Conservation (phyloP, 495 filamentous ascomycete genomes). For the Xylaria cubensis region DNA sequence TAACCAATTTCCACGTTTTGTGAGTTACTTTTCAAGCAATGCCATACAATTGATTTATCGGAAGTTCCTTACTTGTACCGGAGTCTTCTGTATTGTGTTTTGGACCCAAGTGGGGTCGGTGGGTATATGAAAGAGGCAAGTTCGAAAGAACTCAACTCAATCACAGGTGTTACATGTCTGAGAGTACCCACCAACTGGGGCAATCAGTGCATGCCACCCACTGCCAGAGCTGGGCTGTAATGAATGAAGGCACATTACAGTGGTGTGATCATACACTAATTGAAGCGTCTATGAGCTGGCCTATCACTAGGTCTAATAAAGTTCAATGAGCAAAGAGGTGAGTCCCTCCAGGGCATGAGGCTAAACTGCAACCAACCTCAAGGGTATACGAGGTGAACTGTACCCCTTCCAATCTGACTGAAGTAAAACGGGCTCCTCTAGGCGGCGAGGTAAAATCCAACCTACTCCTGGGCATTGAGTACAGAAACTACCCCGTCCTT, state of each 20-base stretch:
- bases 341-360: background rate
- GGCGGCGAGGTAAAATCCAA: background rate
- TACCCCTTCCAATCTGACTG: background rate
- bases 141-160: background rate
- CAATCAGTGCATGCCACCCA: background rate
- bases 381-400: slow-evolving; percentile 1
- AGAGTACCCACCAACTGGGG: background rate
- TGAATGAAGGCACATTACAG: too few species aligned
- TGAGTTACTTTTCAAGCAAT: background rate
- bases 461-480: background rate
- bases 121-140: slow-evolving; percentile 16
- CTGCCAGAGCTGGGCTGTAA: background rate
- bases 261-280: too few species aligned
- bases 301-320: background rate
- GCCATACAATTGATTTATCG: slow-evolving; percentile 4
- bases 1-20: background rate
- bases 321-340: background rate
- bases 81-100: background rate
- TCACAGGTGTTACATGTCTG: background rate
- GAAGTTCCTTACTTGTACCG: background rate
- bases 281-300: background rate
- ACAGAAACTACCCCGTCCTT: background rate
- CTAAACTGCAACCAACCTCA: background rate
- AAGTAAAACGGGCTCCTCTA: background rate
- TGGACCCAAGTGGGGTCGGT: slow-evolving; percentile 1